Base-by-base conservation (phyloP, 208 protist species). In the Trypanosoma grayi region DNA sequence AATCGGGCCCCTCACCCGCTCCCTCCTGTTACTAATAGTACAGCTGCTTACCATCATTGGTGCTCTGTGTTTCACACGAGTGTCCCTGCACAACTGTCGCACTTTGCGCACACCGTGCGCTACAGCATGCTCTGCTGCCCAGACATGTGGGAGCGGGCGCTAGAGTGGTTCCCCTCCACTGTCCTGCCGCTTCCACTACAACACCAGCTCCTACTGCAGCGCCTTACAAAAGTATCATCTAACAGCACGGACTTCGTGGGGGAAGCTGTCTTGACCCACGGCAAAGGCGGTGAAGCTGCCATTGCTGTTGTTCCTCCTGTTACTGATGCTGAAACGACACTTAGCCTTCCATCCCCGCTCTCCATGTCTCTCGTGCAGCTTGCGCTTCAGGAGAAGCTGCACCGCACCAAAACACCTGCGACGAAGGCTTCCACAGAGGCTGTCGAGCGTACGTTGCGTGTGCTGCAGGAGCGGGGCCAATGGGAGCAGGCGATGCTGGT, bases 401-500 rank as follows among this genome's bases (percentile, higher is more conserved):
- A 51, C 11, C 39, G 56, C 46, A 45, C 39, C 25, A 56, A 16
- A 25, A 20, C 45, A 24, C 46, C 43, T 18, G 34, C 18, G 4
- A n/a, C 31, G 14, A 45, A 20, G 22, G 18, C 47, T 4, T 68
- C 62, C 0, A 25, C 11, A 13, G 57, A 47, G 33, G 9, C 45
- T 22, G 56, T 66, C 9, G 41, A 62, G 27, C 51, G 27, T 24
- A 45, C 56, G 1, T 36, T 73, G 16, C 66, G 55, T n/a, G 39
- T 51, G 16, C 28, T 73, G 18, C 48, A 53, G 25, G n/a, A 41
- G 27, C 68, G 66, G 27, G 77, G 78, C 13, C 70, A 83, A 39
- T 92, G 85, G 85, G 73, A 83, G 66, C 66, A 68, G 22, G 78
- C 81, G 34, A 58, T 76, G 48, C 37, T 72, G 25, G 68, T 86